Evolutionary conservation across 2,329 filamentous ascomycete genomes (phyloP).

Genomic region (Salinomyces thailandicus): DNA sequence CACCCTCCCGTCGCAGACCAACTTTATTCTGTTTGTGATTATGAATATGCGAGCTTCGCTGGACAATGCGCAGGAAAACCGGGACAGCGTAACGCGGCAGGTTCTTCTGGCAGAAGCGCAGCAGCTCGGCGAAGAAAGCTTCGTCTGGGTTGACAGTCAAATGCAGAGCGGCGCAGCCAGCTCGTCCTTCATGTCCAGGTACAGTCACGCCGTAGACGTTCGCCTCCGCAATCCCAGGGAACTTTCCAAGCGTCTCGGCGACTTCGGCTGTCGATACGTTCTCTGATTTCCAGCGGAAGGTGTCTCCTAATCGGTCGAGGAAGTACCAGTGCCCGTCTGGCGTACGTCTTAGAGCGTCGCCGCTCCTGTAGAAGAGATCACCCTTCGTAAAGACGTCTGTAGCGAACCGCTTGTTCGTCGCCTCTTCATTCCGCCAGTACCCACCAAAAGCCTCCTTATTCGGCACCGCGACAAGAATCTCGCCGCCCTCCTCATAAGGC

Average conservation of each 20-base stretch:
- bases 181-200: conserved; percentile 41
- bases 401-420: conserved; percentile 48
- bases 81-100: conserved; percentile 69
- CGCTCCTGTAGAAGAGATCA: conserved; percentile 36
- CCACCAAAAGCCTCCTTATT: conserved; percentile 52
- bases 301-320: conserved; percentile 36
- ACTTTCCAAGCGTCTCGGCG: conserved; percentile 31
- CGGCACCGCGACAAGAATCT: conserved; percentile 56
- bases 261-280: conserved; percentile 40
- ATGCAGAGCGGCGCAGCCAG: conserved; percentile 46
- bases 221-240: conserved; percentile 33
- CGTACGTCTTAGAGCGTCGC: conserved; percentile 34
- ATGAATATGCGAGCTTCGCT: conserved; percentile 48
- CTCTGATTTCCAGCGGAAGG: conserved; percentile 39
- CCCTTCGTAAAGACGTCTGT: conserved; percentile 36
- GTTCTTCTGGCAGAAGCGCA: conserved; percentile 46
- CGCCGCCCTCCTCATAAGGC: conserved; percentile 57
- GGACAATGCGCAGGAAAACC: conserved; percentile 42
- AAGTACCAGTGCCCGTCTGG: conserved; percentile 37
- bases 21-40: conserved; percentile 77
- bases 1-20: conserved; percentile 55
- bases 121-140: conserved; percentile 43
- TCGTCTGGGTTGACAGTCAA: conserved; percentile 40
- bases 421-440: conserved; percentile 57
- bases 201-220: conserved; percentile 39